Percentiles rank a stretch among this genome's conserved stretches.
These are phyloP conservation scores for Lepiota venenata DNA, from an alignment of 768 basidiomycete genomes.

Conservation along the genomic window DNA sequence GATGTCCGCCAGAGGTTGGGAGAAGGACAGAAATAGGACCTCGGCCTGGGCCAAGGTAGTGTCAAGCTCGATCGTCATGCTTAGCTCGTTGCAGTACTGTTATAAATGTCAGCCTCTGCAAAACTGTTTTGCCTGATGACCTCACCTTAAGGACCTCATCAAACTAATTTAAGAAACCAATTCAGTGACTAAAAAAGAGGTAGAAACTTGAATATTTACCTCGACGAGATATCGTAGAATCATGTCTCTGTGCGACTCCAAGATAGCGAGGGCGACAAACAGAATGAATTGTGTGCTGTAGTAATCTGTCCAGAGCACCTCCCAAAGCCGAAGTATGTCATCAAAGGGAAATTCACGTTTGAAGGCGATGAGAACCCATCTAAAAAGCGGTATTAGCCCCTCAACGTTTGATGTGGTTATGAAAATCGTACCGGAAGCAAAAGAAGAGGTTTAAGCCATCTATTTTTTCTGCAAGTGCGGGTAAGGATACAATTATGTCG, in stretches of 20 bases:
- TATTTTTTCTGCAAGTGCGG: slow-evolving; percentile 57
- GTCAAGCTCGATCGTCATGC: slow-evolving; percentile 97
- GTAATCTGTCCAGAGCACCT: slow-evolving; percentile 90
- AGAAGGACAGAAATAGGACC: slow-evolving; percentile 91
- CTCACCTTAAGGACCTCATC: slow-evolving; percentile 75
- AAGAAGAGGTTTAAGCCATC: slow-evolving; percentile 95
- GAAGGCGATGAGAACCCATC: slow-evolving; percentile 91
- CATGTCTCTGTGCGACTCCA: slow-evolving; percentile 95
- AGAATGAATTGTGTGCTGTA: slow-evolving; percentile 88
- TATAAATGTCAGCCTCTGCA: neutral
- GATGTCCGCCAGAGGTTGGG: slow-evolving; percentile 84
- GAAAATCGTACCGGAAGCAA: slow-evolving; percentile 79
- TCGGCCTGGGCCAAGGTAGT: slow-evolving; percentile 95
- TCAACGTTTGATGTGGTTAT: neutral
- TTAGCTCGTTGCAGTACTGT: slow-evolving; percentile 91
- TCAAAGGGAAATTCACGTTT: slow-evolving; percentile 96
- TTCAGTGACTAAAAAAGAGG: neutral
- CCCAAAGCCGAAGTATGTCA: slow-evolving; percentile 90
- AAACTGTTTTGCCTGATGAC: neutral
- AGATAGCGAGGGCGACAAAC: slow-evolving; percentile 89
- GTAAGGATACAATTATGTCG: neutral
- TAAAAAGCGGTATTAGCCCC: slow-evolving; percentile 23
- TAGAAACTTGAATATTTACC: slow-evolving; percentile 38
- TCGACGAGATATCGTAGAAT: slow-evolving; percentile 94
- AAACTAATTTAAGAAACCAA: slow-evolving; percentile 42